These are phyloP conservation scores for Rhododendron henanense DNA, from an alignment of 148 eudicot genomes.

Conservation along the genomic window DNA sequence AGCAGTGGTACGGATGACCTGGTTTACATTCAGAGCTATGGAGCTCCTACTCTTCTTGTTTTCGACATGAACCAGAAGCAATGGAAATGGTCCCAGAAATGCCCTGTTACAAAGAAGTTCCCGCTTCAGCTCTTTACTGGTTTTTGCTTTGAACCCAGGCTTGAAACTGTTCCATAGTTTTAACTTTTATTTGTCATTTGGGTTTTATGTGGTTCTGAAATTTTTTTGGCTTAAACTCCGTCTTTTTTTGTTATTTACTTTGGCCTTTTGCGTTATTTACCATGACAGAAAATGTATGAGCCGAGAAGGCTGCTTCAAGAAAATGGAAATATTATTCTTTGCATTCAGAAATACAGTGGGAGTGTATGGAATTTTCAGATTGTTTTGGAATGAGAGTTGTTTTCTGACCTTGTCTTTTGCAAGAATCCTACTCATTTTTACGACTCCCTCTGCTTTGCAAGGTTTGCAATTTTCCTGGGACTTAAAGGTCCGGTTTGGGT, in stretches of 20 bases:
- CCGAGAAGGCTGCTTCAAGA: slow-evolving; percentile 16
- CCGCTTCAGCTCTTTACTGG: slow-evolving; percentile 96
- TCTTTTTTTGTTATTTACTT: not conserved
- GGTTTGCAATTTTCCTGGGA: not conserved
- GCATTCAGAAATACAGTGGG: slow-evolving; percentile 4
- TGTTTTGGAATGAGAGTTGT: not conserved
- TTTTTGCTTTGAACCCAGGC: slow-evolving; percentile 93
- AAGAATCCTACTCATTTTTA: not conserved
- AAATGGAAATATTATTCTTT: slow-evolving; percentile 13
- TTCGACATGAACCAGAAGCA: slow-evolving; percentile 64
- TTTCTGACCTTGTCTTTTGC: not conserved
- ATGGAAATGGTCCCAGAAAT: slow-evolving; percentile 91
- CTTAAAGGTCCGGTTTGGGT: not conserved
- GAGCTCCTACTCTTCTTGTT: slow-evolving; percentile 76
- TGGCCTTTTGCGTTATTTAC: not conserved
- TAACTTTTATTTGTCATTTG: slow-evolving; percentile 14
- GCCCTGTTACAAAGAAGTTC: slow-evolving; percentile 84
- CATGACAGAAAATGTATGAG: slow-evolving; percentile 7
- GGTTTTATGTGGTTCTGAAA: not conserved
- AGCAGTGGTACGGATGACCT: slow-evolving; percentile 77
- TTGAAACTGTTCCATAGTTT: slow-evolving; percentile 63
- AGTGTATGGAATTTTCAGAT: not conserved
- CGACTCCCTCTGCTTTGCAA: not conserved
- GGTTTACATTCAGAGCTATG: slow-evolving; percentile 86
- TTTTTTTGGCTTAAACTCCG: not conserved